Base-by-base conservation (phyloP, 306 rosid genomes). In the Trichosanthes cucumerina region DNA sequence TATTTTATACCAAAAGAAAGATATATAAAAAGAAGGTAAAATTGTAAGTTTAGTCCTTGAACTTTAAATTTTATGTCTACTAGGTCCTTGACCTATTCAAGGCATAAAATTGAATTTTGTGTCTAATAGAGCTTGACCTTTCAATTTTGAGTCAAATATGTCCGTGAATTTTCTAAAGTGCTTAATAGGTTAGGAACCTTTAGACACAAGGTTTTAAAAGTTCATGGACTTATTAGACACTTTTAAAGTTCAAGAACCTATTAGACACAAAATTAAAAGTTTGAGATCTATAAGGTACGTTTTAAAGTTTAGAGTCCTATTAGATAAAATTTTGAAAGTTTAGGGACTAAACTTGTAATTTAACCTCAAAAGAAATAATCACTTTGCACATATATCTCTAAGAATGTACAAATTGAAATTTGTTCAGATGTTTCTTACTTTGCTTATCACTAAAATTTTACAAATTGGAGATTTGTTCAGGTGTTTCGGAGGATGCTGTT, bases 401-500 rank as follows among this genome's bases (percentile, higher is more conserved):
- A 53, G 14, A 34, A 79, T 26, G 49, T 69, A 49, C 52, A 64
- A 63, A 71, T 79, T 65, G 78, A 50, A 80, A 81, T 78, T 86
- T 83, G 72, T 76, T 56, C 88, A 88, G 99, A 92, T 84, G 93
- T 91, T 52, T 95, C 97, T 11, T 75, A 14, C 11, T 15, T 39
- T 28, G 79, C n/a, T 53, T 60, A 43, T 44, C 38, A 16, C 72
- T 34, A 21, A 54, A 50, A 36, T 50, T 18, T 50, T 54, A 69
- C 33, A 14, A 64, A 77, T 79, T 65, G 80, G 65, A 79, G 62
- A 79, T 76, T 86, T 83, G 75, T 76, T 50, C 90, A 92, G 99
- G 99, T 82, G 98, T 95, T 53, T 95, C 99, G 21, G 99, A 92
- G 90, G 98, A 95, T 81, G 98, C 97, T 43, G 99, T 95, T 82